Base-by-base conservation (phyloP, 768 basidiomycete genomes). In the Russula sp. region DNA sequence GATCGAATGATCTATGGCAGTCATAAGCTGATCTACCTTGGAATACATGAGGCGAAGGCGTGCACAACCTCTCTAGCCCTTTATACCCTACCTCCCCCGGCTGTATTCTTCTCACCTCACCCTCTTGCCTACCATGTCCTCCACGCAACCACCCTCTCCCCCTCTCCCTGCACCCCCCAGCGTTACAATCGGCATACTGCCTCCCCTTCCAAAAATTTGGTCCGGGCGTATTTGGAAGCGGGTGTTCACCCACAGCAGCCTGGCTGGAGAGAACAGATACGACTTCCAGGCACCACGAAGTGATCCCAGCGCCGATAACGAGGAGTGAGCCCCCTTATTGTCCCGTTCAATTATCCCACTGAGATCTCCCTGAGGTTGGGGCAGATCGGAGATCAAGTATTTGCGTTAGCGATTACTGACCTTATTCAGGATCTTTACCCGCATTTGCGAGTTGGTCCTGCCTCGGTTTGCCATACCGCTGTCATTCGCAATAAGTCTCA, bases 181-280 rank as follows among this genome's bases (percentile, higher is more conserved):
- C 36, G 18, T 16, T n/a, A 11, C 24, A 40, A 4, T n/a, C 18
- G n/a, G 18, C 6, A 49, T 1, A 5, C 52, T 42, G 1, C 58
- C 63, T 3, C 26, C 36, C 20, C 59, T 64, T 34, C 63, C 63
- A 13, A 11, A 11, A 4, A 60, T 64, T 42, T 28, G 14, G 22
- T 56, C 63, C 14, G 13, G 20, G 14, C 8, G 2, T 8, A 52
- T 55, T 16, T 3, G 8, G 7, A 26, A 32, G 28, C 52, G 40
- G 1, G 2, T 60, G 2, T 60, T 64, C 38, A 60, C 59, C 2
- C 63, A 64, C 59, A 56, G 38, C 53, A 64, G 63, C 38, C 22
- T 60, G 36, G 34, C 14, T 2, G 51, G 6, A 18, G 30, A 42
- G 8, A 28, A 34, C 28, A 59, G 48, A 36, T 22, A 32, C 22